Percentiles rank a stretch among this genome's conserved stretches.
These are phyloP conservation scores for Trypethelium eluteriae DNA, from an alignment of 495 filamentous ascomycete species.

Conservation along the genomic window DNA sequence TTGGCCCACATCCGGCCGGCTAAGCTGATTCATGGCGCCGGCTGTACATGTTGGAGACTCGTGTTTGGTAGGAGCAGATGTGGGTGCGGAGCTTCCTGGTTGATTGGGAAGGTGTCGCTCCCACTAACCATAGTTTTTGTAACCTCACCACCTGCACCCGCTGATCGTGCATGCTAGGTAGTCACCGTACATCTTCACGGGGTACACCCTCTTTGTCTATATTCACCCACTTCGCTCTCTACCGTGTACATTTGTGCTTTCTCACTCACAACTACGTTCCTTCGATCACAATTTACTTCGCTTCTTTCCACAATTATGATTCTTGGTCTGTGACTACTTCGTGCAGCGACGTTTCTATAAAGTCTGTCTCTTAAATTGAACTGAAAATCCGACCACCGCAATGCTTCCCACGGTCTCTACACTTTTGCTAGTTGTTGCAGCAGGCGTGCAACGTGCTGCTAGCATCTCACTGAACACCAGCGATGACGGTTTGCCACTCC, in stretches of 20 bases:
- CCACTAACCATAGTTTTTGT: background rate
- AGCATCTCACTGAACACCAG: background rate
- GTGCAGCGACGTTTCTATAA: background rate
- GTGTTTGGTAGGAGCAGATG: too few relatives aligned
- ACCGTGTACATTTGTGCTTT: background rate
- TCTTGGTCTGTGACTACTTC: constrained; percentile 6
- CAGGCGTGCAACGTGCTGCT: constrained; percentile 1
- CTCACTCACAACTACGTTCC: background rate
- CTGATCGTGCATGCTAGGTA: background rate
- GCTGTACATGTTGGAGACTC: too few relatives aligned
- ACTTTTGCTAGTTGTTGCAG: background rate
- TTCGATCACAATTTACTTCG: background rate
- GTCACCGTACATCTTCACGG: too few relatives aligned
- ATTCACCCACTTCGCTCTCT: background rate
- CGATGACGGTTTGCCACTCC: background rate
- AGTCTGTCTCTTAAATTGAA: background rate
- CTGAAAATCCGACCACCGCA: background rate
- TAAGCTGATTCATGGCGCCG: background rate
- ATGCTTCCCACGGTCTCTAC: constrained; percentile 1
- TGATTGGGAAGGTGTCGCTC: constrained; percentile 3
- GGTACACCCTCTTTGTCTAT: background rate
- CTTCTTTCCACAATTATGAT: background rate
- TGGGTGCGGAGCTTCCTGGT: background rate
- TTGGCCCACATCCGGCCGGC: background rate
- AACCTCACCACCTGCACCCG: background rate